Percentiles rank a stretch among this genome's conserved stretches.
Conservation (phyloP, 2,329 filamentous ascomycete species). For the Exserohilum rostratum region DNA sequence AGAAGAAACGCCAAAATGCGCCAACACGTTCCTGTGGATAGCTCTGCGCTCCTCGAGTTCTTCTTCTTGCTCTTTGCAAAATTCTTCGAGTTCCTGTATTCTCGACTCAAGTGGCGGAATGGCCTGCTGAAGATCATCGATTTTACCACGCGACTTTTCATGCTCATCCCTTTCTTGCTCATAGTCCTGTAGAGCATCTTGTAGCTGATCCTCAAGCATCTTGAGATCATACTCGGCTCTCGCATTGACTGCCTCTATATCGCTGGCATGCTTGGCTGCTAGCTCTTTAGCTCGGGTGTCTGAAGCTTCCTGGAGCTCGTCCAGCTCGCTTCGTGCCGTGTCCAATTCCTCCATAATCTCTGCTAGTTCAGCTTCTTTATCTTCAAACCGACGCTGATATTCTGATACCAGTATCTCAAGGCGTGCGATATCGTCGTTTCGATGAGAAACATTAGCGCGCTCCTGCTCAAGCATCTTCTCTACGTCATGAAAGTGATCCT, state of each 20-base stretch:
- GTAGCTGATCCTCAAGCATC: conserved; percentile 26
- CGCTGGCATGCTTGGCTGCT: conserved; percentile 22
- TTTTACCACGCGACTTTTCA: conserved; percentile 21
- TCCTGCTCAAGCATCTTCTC: conserved; percentile 34
- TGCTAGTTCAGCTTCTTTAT: conserved; percentile 25
- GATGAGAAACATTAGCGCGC: conserved; percentile 11
- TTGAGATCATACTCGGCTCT: conserved; percentile 22
- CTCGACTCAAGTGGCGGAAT: conserved; percentile 27
- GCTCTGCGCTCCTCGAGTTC: conserved; percentile 37
- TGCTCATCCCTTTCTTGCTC: conserved; percentile 14
- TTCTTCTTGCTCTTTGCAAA: conserved; percentile 37
- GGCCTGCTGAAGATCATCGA: conserved; percentile 22
- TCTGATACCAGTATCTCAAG: conserved; percentile 27
- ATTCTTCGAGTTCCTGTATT: conserved; percentile 33
- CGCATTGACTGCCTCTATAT: conserved; percentile 19
- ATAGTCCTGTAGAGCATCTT: conserved; percentile 14
- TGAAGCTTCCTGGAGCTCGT: conserved; percentile 28
- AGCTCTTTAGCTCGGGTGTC: conserved; percentile 22
- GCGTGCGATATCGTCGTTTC: conserved; percentile 29
- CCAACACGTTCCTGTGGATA: conserved; percentile 32
- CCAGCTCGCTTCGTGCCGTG: conserved; percentile 24
- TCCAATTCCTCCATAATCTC: conserved; percentile 17
- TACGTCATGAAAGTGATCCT: conserved; percentile 29
- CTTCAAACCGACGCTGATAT: conserved; percentile 27
- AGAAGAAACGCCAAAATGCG: conserved; percentile 30